Base-by-base conservation (phyloP, 1,139 yeast species). In the Protomyces pachydermus region DNA sequence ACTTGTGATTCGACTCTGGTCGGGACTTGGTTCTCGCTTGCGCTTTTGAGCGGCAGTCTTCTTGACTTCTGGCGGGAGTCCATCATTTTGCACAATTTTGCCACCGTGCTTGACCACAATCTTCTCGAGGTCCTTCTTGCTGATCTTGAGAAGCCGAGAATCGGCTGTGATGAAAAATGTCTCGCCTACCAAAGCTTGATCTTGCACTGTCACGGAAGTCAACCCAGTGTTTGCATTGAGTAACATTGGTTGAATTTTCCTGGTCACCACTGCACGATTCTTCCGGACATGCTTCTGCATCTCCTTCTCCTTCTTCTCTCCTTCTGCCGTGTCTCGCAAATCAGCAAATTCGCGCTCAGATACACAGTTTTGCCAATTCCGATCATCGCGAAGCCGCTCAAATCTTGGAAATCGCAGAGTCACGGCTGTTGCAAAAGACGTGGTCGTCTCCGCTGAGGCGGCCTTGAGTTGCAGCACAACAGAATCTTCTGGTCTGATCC, bases 381-480 rank as follows among this genome's bases (percentile, higher is more conserved):
- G 90, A 72, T 93, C 97, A 1, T 80, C 79, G 56, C 98, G 74
- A 0, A 91, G 78, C 8, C 81, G 71, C 56, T 87, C 79, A 71
- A 91, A 87, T 72, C 90, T 85, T 0, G 93, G 88, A 69, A 88
- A 87, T 68, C 90, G 83, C 32, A 93, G 77, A 0, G 97, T 88
- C 3, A 86, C 79, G 0, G 85, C 87, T 0, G 85, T 83, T 1
- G 85, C 84, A 71, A 84, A 91, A 57, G n/a, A 76, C 65, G 46
- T 80, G 72, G 64, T 82, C 73, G 69, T 77, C 18, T 66, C 76
- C 14, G 90, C 79, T 4, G 91, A 85, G 50, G 96, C 78, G 0
- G 96, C 96, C 72, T 88, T 89, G 9, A 91, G 83, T 72, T 91
- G 96, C n/a, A 93, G 72, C 0, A 91, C 95, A 1, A 91, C 71